Evolutionary conservation across 2,329 filamentous ascomycete genomes (phyloP).

Genomic region (Xylaria hypoxylon): DNA sequence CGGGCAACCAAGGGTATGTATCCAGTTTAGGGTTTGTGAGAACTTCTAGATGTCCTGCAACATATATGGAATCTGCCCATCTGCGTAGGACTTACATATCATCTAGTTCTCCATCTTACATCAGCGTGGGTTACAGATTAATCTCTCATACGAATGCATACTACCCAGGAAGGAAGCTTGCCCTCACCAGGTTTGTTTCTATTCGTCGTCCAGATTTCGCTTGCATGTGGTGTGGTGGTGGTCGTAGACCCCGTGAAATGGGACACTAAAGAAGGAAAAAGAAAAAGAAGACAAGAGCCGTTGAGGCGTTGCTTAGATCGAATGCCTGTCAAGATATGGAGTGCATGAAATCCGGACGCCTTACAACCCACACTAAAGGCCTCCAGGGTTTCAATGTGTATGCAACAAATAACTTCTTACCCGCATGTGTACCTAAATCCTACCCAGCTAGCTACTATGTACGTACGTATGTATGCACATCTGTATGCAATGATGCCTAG

Average conservation of each 20-base stretch:
- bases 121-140: constrained; percentile 5
- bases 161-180: constrained; percentile 1
- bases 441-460: background rate
- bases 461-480: constrained; percentile 6
- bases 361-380: constrained; percentile 13
- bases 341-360: constrained; percentile 23
- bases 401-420: constrained; percentile 18
- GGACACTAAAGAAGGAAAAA: background rate
- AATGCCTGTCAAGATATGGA: constrained; percentile 17
- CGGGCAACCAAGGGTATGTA: constrained; percentile 18
- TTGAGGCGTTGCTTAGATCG: constrained; percentile 3
- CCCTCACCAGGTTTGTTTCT: background rate
- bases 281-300: background rate
- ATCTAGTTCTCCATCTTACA: background rate
- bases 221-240: background rate
- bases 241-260: background rate
- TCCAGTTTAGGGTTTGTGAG: constrained; percentile 12
- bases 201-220: constrained; percentile 9
- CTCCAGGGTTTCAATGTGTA: constrained; percentile 8
- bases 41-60: constrained; percentile 4
- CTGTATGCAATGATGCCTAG: constrained; percentile 22
- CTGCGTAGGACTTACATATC: too few relatives aligned
- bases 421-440: background rate
- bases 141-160: constrained; percentile 7
- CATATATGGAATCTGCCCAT: background rate